Evolutionary conservation across 2,329 filamentous ascomycete species (phyloP).

Genomic region (Colletotrichum horii): DNA sequence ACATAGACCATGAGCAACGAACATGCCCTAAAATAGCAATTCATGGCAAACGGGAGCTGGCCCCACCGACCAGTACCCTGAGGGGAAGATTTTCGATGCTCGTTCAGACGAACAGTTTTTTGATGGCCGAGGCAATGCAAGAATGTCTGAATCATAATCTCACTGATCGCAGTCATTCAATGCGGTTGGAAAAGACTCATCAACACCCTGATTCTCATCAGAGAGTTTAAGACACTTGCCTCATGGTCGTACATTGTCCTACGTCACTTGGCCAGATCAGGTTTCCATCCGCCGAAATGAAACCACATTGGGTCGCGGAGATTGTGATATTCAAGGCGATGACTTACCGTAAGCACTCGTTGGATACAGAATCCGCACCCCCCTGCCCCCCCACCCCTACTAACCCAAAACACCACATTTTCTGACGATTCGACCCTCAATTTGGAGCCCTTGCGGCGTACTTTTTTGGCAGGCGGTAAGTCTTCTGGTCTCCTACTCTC

Average conservation of each 20-base stretch:
- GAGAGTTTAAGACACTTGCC: neutral
- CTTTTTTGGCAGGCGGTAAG: too few relatives aligned
- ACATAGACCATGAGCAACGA: neutral
- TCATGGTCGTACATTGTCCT: neutral
- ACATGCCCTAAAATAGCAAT: neutral
- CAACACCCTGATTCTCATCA: neutral
- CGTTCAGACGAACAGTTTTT: neutral
- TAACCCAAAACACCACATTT: too few relatives aligned
- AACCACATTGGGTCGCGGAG: neutral
- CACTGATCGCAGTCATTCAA: neutral
- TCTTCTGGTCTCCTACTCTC: too few relatives aligned
- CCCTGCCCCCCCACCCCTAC: too few relatives aligned
- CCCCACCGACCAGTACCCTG: neutral
- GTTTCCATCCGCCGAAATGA: neutral
- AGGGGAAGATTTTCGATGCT: neutral
- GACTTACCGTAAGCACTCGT: too few relatives aligned
- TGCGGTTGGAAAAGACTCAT: neutral
- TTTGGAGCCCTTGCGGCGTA: too few relatives aligned
- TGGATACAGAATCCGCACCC: too few relatives aligned
- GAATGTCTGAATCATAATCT: neutral
- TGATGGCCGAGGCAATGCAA: neutral
- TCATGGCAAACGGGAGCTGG: neutral
- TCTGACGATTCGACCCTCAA: too few relatives aligned
- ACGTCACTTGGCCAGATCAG: neutral
- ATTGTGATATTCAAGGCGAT: neutral